These are phyloP conservation scores for Salicornia ramosissima DNA, from an alignment of 148 eudicot genomes.

Conservation along the genomic window DNA sequence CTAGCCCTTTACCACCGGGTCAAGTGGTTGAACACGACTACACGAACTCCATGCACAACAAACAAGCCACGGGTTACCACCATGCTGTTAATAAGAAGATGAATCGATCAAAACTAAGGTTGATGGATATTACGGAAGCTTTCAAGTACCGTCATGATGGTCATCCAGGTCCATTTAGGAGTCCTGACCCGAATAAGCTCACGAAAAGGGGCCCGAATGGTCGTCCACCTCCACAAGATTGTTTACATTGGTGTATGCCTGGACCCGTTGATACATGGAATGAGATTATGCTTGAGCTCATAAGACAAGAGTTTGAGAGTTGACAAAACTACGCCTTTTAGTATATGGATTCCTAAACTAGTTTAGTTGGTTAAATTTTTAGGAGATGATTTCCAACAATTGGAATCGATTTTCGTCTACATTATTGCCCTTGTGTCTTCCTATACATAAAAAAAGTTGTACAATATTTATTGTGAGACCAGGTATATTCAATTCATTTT, in stretches of 20 bases:
- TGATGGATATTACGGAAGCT: constrained; percentile 73
- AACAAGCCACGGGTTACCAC: constrained; percentile 58
- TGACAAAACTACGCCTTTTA: background rate
- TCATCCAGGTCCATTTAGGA: constrained; percentile 83
- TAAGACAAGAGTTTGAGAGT: constrained; percentile 46
- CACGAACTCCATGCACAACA: constrained; percentile 76
- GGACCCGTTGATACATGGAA: constrained; percentile 94
- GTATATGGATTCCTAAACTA: background rate
- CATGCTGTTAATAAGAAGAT: constrained; percentile 41
- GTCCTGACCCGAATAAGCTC: constrained; percentile 50
- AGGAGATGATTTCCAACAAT: too few relatives aligned
- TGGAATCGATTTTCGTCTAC: too few relatives aligned
- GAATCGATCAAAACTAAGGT: constrained; percentile 49
- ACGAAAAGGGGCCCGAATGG: constrained; percentile 67
- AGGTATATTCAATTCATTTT: too few relatives aligned
- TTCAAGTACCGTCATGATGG: constrained; percentile 83
- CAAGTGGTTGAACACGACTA: constrained; percentile 59
- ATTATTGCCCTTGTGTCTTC: too few relatives aligned
- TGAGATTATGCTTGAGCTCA: constrained; percentile 67
- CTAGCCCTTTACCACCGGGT: constrained; percentile 47
- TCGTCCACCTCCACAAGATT: constrained; percentile 90
- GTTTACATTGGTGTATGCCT: constrained; percentile 98
- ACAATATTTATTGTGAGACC: too few relatives aligned
- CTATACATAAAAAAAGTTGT: too few relatives aligned
- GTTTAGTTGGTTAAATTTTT: too few relatives aligned